Base-by-base conservation (phyloP, 331 rosid species). In the Saraca asoca region DNA sequence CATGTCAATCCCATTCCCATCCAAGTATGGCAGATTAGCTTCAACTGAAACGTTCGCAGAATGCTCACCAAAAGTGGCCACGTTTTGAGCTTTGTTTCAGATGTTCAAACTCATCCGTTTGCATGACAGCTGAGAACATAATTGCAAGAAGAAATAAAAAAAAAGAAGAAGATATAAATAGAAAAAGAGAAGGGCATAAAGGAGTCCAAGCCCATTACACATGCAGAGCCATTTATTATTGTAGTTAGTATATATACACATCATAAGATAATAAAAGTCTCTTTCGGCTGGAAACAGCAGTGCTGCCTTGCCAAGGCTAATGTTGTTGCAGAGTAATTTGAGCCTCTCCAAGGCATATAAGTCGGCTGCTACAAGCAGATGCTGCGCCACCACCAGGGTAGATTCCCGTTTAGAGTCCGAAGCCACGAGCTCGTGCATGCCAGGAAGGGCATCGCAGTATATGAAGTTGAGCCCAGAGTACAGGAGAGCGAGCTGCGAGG, bases 261-360 rank as follows among this genome's bases (percentile, higher is more conserved):
- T 46, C 52, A 46, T n/a, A 46, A 15, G 20, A 5, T 46, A 6
- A 3, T n/a, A 43, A 43, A 43, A 46, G 10, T 5, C 52, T 46
- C 52, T 15, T 81, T 79, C 67, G 81, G 79, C 62, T 79, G 85
- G 62, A 61, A 60, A 76, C 87, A 81, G 37, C 78, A 84, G 63
- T 84, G 89, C 70, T 84, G 86, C 70, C 81, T 86, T n/a, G 89
- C 89, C 85, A 84, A 76, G 34, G 89, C 89, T 58, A 84, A 68
- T 12, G 89, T 81, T 17, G 89, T 84, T 41, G 89, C 89, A 84
- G 3, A 81, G 79, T 66, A 76, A 62, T 65, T 74, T 81, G 51
- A 84, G 87, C 68, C 89, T 78, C 68, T 84, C 89, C 12, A 84
- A 74, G 62, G 80, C 89, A 75, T 84, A 84, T 49, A 80, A 55